Evolutionary conservation across 768 basidiomycete genomes (phyloP), one percentile per base, ranked within the genome.

Genomic region (Filobasidium floriforme): DNA sequence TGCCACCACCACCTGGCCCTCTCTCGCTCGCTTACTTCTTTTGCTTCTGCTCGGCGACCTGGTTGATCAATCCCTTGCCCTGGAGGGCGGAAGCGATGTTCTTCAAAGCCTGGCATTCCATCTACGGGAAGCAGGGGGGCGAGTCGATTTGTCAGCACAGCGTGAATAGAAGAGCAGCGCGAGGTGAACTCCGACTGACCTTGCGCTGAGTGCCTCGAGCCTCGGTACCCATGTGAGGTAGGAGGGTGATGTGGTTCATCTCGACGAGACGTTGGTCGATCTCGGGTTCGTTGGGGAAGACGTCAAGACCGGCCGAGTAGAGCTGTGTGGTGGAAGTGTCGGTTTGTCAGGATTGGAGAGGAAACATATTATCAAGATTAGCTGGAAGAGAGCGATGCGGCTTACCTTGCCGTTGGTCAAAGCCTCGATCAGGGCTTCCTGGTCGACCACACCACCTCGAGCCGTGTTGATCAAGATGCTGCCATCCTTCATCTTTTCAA

Each of bases 361-460:
- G n/a, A n/a, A n/a, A n/a, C n/a, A n/a, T n/a, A n/a, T n/a, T n/a
- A n/a, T n/a, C n/a, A n/a, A n/a, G n/a, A n/a, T n/a, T n/a, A n/a
- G n/a, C n/a, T n/a, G n/a, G n/a, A n/a, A n/a, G n/a, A n/a, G n/a
- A n/a, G n/a, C 32, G 49, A 63, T 14, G 49, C 14, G 24, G 81
- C 89, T 74, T 75, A 92, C 91, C 78, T 94, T 90, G 12, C 90
- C 90, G 70, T 88, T 87, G 73, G 90, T 86, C 61, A 97, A 78
- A 26, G 91, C 91, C 32, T 83, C 83, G 68, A 94, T 88, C 81
- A 97, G 81, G 4, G 90, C 92, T 7, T 84, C 85, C 78, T 94
- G 90, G 69, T 94, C 89, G 41, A 96, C 83, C 28, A 94, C 85
- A 73, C 88, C 92, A 12, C 92, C 92, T n/a, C 92, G 81, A 24